Conservation (phyloP, 2,329 filamentous ascomycete genomes). For the Fusarium udum region DNA sequence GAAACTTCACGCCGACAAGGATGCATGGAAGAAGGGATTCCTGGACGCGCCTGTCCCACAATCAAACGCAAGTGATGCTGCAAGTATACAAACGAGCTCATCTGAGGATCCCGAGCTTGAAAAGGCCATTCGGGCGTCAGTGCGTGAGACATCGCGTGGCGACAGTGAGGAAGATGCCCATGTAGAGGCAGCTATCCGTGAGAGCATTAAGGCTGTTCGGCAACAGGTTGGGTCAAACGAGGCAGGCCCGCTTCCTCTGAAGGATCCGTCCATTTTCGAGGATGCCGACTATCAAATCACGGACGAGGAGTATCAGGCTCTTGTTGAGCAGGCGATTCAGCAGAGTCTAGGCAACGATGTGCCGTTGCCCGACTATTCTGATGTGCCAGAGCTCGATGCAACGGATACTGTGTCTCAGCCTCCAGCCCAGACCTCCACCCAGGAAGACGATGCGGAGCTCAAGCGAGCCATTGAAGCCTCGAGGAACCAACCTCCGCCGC, state of each 20-base stretch:
- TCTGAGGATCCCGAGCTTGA: slow-evolving; percentile 71
- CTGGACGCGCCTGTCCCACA: slow-evolving; percentile 28
- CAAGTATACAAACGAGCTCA: slow-evolving; percentile 12
- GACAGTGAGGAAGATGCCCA: slow-evolving; percentile 74
- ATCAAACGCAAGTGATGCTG: slow-evolving; percentile 20
- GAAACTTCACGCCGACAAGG: slow-evolving; percentile 59
- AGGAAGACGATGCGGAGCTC: slow-evolving; percentile 51
- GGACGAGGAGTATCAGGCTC: slow-evolving; percentile 66
- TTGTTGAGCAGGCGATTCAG: slow-evolving; percentile 66
- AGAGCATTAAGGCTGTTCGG: slow-evolving; percentile 70
- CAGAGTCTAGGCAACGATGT: slow-evolving; percentile 54
- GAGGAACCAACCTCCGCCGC: slow-evolving; percentile 39
- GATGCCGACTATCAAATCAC: slow-evolving; percentile 58
- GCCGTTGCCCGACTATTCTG: slow-evolving; percentile 29
- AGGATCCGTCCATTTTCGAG: slow-evolving; percentile 48
- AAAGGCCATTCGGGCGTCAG: slow-evolving; percentile 74
- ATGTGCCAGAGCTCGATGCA: slow-evolving; percentile 26
- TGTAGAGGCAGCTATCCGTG: slow-evolving; percentile 78
- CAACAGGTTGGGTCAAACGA: slow-evolving; percentile 43
- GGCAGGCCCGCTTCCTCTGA: slow-evolving; percentile 37
- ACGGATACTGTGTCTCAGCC: neutral
- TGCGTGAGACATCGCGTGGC: slow-evolving; percentile 75
- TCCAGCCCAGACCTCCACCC: neutral
- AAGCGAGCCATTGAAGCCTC: slow-evolving; percentile 55
- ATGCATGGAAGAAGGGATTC: slow-evolving; percentile 50